Conservation (phyloP, 2,329 filamentous ascomycete species). For the Ilyonectria sp. region DNA sequence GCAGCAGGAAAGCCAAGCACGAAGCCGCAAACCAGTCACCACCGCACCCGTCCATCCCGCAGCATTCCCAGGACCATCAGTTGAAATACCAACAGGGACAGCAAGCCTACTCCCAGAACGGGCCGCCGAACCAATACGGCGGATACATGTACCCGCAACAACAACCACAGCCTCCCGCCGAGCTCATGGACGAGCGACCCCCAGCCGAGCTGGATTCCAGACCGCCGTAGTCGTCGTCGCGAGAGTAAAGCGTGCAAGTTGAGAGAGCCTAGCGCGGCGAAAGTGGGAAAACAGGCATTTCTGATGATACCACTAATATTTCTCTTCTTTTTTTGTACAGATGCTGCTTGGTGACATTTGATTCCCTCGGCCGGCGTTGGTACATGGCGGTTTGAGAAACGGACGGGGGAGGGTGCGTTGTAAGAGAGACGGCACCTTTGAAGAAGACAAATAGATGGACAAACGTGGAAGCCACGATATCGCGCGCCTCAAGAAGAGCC, state of each 20-base stretch:
- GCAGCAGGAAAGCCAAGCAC: slow-evolving; percentile 10
- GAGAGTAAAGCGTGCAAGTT: not conserved
- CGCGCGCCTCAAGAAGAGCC: not conserved
- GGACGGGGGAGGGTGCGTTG: not conserved
- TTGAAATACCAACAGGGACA: slow-evolving; percentile 11
- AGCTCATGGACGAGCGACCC: slow-evolving; percentile 17
- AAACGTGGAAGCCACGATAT: not conserved
- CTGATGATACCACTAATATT: slow-evolving; percentile 2
- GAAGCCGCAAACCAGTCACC: slow-evolving; percentile 16
- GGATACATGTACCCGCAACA: slow-evolving; percentile 3
- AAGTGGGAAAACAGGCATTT: not conserved
- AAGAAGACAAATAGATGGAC: not conserved
- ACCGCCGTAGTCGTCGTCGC: too few species aligned
- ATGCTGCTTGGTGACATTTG: not conserved
- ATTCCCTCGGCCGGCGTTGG: slow-evolving; percentile 3
- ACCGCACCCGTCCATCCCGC: slow-evolving; percentile 16
- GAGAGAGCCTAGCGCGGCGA: not conserved
- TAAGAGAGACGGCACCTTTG: not conserved
- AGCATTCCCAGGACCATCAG: slow-evolving; percentile 22
- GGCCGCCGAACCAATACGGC: slow-evolving; percentile 1
- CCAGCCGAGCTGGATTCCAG: slow-evolving; percentile 25
- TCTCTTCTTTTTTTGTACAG: not conserved
- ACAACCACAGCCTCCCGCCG: slow-evolving; percentile 7
- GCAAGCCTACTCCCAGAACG: not conserved
- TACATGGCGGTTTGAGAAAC: not conserved